Evolutionary conservation across 176 grass and related monocot species (phyloP), one percentile per base, ranked within the genome.

Genomic region (Zea luxurians): DNA sequence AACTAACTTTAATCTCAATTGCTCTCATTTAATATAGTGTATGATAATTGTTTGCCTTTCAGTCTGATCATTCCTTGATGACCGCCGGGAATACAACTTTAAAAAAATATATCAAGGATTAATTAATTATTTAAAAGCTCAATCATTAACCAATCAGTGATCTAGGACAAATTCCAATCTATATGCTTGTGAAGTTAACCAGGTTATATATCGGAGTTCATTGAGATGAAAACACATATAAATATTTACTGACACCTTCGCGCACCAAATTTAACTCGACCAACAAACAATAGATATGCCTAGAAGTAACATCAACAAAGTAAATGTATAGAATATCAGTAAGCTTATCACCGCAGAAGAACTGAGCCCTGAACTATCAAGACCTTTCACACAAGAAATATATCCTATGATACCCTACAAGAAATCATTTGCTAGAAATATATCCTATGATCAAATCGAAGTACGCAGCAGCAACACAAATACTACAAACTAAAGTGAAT

Each of bases 301-400:
- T n/a, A 43, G 27, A 13, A 68, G 41, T 11, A 36, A 64, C 7
- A 64, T 37, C 61, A 73, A 70, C 35, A 61, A 11, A 46, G 61
- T 27, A 35, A 13, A 67, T 77, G 18, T 13, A 66, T 86, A 15
- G 52, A 68, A 49, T 16, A 69, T 57, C 47, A 48, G 21, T 70
- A 47, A 73, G 68, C 83, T 90, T 98, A 98, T 91, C 84, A 91
- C 91, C 64, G 91, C 95, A 70, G 95, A 98, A 45, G 95, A 98
- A 75, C 95, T 98, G 81, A 98, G 91, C 55, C 95, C 95, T 64
- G 95, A 98, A 84, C 95, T 94, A 69, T 98, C 92, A 35, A 94
- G 87, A 74, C 92, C 95, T 54, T 92, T 86, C 16, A 90, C 88
- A 52, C 95, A 91, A 78, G 86, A 94, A 87, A 98, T 89, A 74